Evolutionary conservation across 2,329 filamentous ascomycete species (phyloP), one percentile per base, ranked within the genome.

Genomic region (Biscogniauxia marginata): DNA sequence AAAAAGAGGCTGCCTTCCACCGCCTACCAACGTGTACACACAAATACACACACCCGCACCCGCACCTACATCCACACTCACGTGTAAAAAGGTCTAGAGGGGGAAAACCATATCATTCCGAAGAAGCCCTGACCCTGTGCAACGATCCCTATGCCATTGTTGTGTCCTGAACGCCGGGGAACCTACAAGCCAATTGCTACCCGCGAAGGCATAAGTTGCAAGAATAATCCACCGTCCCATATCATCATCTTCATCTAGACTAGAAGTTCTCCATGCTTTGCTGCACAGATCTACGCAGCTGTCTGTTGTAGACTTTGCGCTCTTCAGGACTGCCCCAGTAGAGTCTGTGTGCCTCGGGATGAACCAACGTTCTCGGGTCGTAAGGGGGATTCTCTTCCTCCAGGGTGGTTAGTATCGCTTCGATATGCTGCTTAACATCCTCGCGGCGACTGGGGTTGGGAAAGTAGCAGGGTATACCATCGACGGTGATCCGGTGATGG

Each of bases 371-470:
- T 47, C 93, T 84, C 0, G 95, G 95, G 69, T 99, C 95, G 68
- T 96, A 98, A 0, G 89, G 87, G 0, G 93, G 91, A 1, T 85
- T 82, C 58, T 96, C 91, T 54, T 98, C 93, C 68, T 97, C 92
- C n/a, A 98, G 79, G 0, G 88, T 83, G 6, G 83, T 81, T 60
- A 97, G 84, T 54, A 98, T 88, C 4, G 88, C 89, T 54, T 96
- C 88, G 46, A 99, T 87, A 64, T 98, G 93, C 3, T 87, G 85
- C 58, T 84, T 85, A 65, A 93, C 84, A 65, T 96, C 92, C 59
- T 96, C 92, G 4, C 79, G 75, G 49, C 83, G 84, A 55, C 70
- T 73, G 0, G 75, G 69, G 19, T 82, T 82, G 0, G 86, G 85
- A 53, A 85, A 86, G 73, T 98, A 98, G 74, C 93, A 97, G 0